Base-by-base conservation (phyloP, 345 rosid species). In the Corchorus capsularis region DNA sequence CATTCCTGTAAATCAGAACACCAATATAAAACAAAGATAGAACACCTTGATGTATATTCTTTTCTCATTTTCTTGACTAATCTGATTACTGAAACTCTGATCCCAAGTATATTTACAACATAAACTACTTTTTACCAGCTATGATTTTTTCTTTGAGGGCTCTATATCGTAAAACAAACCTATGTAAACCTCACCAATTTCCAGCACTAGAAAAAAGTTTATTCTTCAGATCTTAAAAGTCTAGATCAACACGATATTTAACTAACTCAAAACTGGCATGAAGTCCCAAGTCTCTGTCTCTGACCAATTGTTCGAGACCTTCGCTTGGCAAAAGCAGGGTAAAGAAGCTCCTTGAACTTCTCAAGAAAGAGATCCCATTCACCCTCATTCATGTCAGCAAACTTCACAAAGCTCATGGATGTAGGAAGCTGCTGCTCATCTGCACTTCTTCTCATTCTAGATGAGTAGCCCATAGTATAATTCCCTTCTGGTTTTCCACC, bases 231-330 rank as follows among this genome's bases (percentile, higher is more conserved):
- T 54, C 71, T 45, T 22, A 13, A 12, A 45, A 66, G 27, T 20
- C 71, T 66, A 45, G 37, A 19, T 22, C 39, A 54, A 39, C 71
- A 67, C 52, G 56, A 35, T 63, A 55, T 15, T 45, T 46, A 45
- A 35, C 62, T 59, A 78, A 68, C 72, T 92, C 97, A 93, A 96
- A 96, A 92, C 93, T 92, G 94, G 91, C 99, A 93, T 4, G 98
- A 96, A 62, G 94, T 93, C 37, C 99, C 99, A 22, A 96, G 95
- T 90, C 98, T 93, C 90, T 74, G 96, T 54, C 87, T 88, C 93
- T 86, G 93, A 57, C 93, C 92, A 67, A 81, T 10, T n/a, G 91
- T 87, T 54, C 83, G 85, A 3, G 89, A 89, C 83, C 91, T 91
- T 34, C 98, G 89, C 57, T 83, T 86, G 0, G 80, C 88, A 55